Percentiles rank a stretch among this genome's conserved stretches.
Conservation (phyloP, 768 basidiomycete species). For the Sarcodon aspratus region DNA sequence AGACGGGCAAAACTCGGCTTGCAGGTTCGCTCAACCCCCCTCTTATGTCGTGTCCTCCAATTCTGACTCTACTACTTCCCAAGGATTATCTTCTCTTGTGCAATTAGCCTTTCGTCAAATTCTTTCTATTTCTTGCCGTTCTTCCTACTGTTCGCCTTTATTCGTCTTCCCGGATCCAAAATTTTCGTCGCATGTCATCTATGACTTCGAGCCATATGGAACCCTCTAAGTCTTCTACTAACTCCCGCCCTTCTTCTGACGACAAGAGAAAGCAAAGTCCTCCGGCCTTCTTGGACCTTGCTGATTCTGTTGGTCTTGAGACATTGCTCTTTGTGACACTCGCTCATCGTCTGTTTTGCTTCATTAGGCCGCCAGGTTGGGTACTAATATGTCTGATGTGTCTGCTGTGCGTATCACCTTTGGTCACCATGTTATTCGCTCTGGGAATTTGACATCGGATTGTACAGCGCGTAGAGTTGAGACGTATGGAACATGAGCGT, state of each 20-base stretch:
- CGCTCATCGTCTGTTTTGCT: conserved; percentile 6
- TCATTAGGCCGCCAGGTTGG: conserved; percentile 65
- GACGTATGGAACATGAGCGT: conserved; percentile 83
- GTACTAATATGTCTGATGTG: conserved; percentile 80
- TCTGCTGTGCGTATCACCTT: conserved; percentile 52
- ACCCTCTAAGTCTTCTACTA: conserved; percentile 61
- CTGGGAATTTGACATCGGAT: conserved; percentile 4
- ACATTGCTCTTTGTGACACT: conserved; percentile 5
- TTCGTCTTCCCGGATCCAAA: conserved; percentile 43
- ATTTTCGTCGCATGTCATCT: conserved; percentile 29
- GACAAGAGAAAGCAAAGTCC: conserved; percentile 72
- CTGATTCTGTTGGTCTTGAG: conserved; percentile 68
- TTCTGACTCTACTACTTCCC: conserved; percentile 2
- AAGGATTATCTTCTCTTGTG: conserved; percentile 51
- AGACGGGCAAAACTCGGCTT: conserved; percentile 71
- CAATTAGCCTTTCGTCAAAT: conserved; percentile 41
- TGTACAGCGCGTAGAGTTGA: conserved; percentile 74
- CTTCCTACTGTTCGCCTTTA: conserved; percentile 39
- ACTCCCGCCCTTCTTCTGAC: conserved; percentile 45
- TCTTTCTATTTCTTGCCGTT: conserved; percentile 33
- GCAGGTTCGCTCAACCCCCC: conserved; percentile 31
- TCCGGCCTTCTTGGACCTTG: conserved; percentile 87
- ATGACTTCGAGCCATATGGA: conserved; percentile 63
- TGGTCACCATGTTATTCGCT: conserved; percentile 3
- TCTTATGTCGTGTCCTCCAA: conserved; percentile 9